Evolutionary conservation across 805 yeast species (phyloP).

Genomic region (Naumovozyma baii): DNA sequence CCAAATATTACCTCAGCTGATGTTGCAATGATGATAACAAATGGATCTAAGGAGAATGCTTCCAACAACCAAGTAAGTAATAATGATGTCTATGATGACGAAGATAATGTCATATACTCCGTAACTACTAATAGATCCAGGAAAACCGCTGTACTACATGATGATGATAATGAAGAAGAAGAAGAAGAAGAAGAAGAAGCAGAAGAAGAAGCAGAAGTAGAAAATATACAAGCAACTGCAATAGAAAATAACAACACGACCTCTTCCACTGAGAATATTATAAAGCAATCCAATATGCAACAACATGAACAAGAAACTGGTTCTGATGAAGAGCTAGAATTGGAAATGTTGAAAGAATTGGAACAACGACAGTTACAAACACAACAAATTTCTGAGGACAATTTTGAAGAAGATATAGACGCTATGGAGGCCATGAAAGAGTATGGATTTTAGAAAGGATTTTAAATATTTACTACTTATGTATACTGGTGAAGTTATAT

Average conservation of each 20-base stretch:
- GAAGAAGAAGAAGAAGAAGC: background rate
- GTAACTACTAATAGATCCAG: slow-evolving; percentile 3
- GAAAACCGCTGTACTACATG: background rate
- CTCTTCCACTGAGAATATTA: no score
- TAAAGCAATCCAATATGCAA: no score
- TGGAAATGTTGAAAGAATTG: slow-evolving; percentile 2
- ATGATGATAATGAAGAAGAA: slow-evolving; percentile 2
- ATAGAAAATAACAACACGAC: no score
- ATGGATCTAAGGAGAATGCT: no score
- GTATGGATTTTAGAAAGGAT: background rate
- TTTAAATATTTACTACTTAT: no score
- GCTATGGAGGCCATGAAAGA: slow-evolving; percentile 22
- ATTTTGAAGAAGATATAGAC: slow-evolving; percentile 18
- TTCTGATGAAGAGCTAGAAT: background rate
- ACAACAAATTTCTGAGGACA: slow-evolving; percentile 4
- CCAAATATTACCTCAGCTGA: background rate
- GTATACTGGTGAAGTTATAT: no score
- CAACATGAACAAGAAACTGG: no score
- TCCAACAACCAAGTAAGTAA: no score
- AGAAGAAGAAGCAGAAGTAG: slow-evolving; percentile 8
- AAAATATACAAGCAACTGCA: slow-evolving; percentile 18
- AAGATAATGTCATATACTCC: slow-evolving; percentile 8
- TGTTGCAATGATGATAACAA: background rate
- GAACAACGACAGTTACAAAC: slow-evolving; percentile 2
- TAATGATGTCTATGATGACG: slow-evolving; percentile 2